A percentile compares a stretch with the other conserved stretches of the same genome.
These are phyloP conservation scores for Beauveria sp. DNA, from an alignment of 2,329 filamentous ascomycete species.

Conservation along the genomic window DNA sequence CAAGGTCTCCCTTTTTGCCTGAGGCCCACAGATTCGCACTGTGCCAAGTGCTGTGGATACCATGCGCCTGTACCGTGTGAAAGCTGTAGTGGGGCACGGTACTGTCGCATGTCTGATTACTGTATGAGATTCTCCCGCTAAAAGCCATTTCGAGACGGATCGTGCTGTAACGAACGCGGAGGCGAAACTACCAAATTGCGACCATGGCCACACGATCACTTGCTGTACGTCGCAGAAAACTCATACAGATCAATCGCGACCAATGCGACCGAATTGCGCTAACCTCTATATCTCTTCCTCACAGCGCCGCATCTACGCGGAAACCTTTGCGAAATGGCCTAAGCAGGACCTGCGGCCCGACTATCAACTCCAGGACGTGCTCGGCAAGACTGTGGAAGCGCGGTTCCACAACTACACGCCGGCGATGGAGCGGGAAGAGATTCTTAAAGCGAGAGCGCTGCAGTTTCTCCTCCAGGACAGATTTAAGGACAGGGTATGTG, in stretches of 20 bases:
- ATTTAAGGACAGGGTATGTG: conserved; percentile 46
- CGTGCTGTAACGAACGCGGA: neutral
- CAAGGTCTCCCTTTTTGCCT: conserved; percentile 6
- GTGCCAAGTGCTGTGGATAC: neutral
- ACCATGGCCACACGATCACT: conserved; percentile 10
- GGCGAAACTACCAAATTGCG: neutral
- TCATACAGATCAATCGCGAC: neutral
- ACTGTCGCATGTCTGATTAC: conserved; percentile 3
- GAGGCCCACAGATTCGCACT: conserved; percentile 1
- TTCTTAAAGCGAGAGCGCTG: conserved; percentile 52
- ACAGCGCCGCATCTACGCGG: conserved; percentile 30
- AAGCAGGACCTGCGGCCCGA: conserved; percentile 56
- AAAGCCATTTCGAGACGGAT: neutral
- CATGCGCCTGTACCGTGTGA: neutral
- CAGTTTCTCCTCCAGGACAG: conserved; percentile 52
- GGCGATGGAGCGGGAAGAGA: conserved; percentile 38
- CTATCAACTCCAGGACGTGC: conserved; percentile 51
- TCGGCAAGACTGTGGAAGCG: conserved; percentile 31
- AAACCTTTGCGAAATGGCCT: conserved; percentile 49
- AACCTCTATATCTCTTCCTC: neutral
- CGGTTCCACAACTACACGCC: conserved; percentile 27
- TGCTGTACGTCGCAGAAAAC: neutral
- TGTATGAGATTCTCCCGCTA: neutral
- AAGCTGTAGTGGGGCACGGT: neutral
- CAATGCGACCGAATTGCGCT: neutral